Evolutionary conservation across 495 filamentous ascomycete species (phyloP), one percentile per base, ranked within the genome.

Genomic region (Cercophora sp.): DNA sequence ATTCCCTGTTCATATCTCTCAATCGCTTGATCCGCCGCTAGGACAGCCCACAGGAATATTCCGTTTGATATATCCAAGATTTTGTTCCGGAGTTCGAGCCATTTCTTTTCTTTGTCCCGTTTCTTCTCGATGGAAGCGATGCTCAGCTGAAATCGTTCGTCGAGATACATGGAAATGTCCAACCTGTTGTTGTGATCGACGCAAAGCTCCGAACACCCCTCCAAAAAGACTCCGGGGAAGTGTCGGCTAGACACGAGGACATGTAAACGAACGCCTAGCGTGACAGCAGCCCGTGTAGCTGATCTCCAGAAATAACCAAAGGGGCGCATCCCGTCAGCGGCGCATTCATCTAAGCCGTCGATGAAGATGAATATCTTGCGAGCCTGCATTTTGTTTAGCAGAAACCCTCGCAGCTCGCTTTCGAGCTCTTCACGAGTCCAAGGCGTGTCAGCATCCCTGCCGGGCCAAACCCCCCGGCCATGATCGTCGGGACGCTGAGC

Each of bases 331-430:
- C 18, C 20, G 19, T 24, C 19, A 43, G 40, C 3, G 11, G 40
- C 5, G n/a, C 71, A 75, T 45, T 78, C 75, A 41, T 78, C 75
- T 3, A 77, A 26, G 0, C 72, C 75, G 48, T 78, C 75, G 45
- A 77, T 68, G 11, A 76, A 54, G 16, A 78, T 64, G 48, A 64
- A 67, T 25, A 25, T 43, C 20, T 43, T 43, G 5, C 3, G 40
- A 6, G 2, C 9, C 18, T 2, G 5, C 20, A 2, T 43, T 13
- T 25, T 13, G 11, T 8, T 11, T 4, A 18, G 16, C n/a, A 22
- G 15, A 43, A 43, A 16, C 39, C 4, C 16, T 20, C 5, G 20
- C 5, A 20, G 5, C 15, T 42, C 39, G 5, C 39, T 20, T 20
- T 3, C 39, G 3, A 19, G 29, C 6, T 32, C 29, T 32, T 32